These are phyloP conservation scores for Conticribra guillardii DNA, from an alignment of 108 stramenopile genomes.

Conservation along the genomic window DNA sequence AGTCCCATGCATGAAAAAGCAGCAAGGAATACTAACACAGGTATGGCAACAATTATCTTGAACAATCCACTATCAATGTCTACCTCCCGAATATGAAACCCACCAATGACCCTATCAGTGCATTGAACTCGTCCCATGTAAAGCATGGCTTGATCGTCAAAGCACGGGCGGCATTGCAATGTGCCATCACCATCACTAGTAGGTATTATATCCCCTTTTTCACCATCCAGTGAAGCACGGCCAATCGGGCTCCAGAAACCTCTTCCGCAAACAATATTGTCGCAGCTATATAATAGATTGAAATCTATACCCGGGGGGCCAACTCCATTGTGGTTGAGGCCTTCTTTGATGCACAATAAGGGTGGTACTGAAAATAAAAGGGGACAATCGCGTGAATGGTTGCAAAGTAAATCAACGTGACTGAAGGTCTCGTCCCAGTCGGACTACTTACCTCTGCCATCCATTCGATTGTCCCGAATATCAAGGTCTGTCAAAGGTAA, in stretches of 20 bases:
- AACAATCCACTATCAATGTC: slow-evolving; percentile 9
- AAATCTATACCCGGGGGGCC: slow-evolving; percentile 28
- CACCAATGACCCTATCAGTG: slow-evolving; percentile 27
- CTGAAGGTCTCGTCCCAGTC: too few relatives aligned
- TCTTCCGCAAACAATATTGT: slow-evolving; percentile 46
- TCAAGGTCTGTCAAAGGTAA: slow-evolving; percentile 40
- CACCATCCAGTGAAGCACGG: slow-evolving; percentile 26
- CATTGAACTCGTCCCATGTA: slow-evolving; percentile 42
- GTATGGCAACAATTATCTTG: not conserved
- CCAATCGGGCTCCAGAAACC: slow-evolving; percentile 49
- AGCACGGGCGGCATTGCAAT: slow-evolving; percentile 43
- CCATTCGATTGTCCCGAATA: slow-evolving; percentile 33
- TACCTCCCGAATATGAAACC: slow-evolving; percentile 23
- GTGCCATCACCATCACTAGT: slow-evolving; percentile 18
- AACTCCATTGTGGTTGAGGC: slow-evolving; percentile 54
- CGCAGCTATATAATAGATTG: slow-evolving; percentile 38
- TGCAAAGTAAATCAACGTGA: too few relatives aligned
- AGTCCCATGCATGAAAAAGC: slow-evolving; percentile 7
- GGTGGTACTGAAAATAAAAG: slow-evolving; percentile 32
- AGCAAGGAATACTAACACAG: slow-evolving; percentile 5
- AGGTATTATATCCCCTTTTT: not conserved
- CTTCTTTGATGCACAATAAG: slow-evolving; percentile 54
- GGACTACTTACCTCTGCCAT: slow-evolving; percentile 19
- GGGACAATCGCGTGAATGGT: too few relatives aligned
- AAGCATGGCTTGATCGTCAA: slow-evolving; percentile 31